Base-by-base conservation (phyloP, 495 filamentous ascomycete species). In the Hypoxylon trugodes region DNA sequence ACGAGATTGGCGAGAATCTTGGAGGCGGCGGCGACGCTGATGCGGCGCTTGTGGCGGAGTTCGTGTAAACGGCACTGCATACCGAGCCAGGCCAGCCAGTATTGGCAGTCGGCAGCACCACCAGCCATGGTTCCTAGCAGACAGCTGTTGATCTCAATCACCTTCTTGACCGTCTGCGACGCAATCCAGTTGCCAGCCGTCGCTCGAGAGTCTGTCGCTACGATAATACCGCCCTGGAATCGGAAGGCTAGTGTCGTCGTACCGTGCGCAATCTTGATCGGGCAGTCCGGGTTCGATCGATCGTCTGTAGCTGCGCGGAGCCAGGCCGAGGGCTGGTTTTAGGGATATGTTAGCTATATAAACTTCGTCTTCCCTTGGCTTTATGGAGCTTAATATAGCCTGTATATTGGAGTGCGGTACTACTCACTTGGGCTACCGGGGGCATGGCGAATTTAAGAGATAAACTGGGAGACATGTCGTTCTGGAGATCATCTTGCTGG, bases 21-120 rank as follows among this genome's bases (percentile, higher is more conserved):
- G 59, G 91, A 96, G 38, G 95, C 95, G 21, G 95, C 95, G 30
- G 95, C 95, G 49, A 98, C 95, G 45, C 90, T 92, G 80, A 98
- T 98, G 68, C 95, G 91, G 73, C 93, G 94, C 82, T 98, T 98
- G 84, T 98, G 95, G 59, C 95, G 92, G 68, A 98, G 94, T 81
- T 98, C 95, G 78, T 98, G 95, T 60, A 98, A 89, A 46, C 95
- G 94, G 80, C 95, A 98, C 82, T 98, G 92, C 88, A 98, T 96
- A 59, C 95, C 95, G 64, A 98, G 84, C 84, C 96, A 98, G 72
- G 91, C 91, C 66, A 98, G 89, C 95, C 95, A 98, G 83, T 96
- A 98, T 87, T 98, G 95, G 80, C 95, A 98, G 81, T 98, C 95
- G 71, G 95, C 95, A 70, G 95, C 95, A 79, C 96, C 96, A 74